Evolutionary conservation across 176 grass and related monocot species (phyloP).

Genomic region (Carex pumila): DNA sequence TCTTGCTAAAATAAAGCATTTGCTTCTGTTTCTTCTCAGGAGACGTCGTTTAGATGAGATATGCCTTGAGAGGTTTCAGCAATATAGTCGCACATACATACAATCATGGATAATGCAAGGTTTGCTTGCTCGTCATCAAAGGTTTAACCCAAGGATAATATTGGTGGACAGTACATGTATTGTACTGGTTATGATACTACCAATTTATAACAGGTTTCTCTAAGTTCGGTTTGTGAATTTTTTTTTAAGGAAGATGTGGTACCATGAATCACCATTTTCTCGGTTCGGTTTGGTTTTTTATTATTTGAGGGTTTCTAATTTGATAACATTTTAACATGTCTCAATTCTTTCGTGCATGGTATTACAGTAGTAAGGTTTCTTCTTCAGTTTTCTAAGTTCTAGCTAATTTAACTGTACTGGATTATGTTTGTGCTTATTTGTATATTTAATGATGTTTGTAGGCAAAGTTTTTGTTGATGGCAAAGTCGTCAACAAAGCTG

Average conservation of each 20-base stretch:
- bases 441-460: conserved; percentile 25
- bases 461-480: conserved; percentile 96
- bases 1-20: not conserved
- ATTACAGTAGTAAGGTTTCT: not conserved
- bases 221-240: conserved; percentile 9
- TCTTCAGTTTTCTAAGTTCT: not conserved
- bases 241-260: not conserved
- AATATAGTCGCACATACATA: conserved; percentile 81
- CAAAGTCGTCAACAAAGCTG: conserved; percentile 80
- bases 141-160: not conserved
- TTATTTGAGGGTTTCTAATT: conserved; percentile 10
- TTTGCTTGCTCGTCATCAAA: conserved; percentile 20
- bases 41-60: conserved; percentile 78
- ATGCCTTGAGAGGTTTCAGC: conserved; percentile 83
- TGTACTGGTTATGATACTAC: not conserved
- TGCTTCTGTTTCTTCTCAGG: conserved; percentile 21
- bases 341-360: not conserved
- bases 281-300: not conserved
- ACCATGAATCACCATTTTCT: too few species aligned
- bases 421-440: not conserved
- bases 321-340: conserved; percentile 1
- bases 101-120: conserved; percentile 97
- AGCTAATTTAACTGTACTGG: not conserved
- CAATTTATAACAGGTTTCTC: not conserved
- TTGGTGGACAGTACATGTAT: conserved; percentile 3